phyloP scores from a whole-genome alignment of 305 asterid species.

The Fraxinus sp. region DNA sequence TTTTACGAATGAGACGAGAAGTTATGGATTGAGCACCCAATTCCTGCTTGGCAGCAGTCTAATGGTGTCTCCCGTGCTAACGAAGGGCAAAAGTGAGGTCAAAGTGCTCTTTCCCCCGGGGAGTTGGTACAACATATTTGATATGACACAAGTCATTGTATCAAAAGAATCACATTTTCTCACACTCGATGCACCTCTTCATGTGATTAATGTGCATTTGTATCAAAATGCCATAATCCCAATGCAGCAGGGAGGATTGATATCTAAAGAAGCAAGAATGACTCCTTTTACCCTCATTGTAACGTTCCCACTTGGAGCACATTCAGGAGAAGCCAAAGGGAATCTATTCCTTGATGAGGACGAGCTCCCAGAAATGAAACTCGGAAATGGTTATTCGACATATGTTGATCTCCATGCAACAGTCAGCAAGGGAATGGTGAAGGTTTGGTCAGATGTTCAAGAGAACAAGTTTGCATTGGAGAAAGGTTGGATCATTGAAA shows the following conservation, averaged over 20 bases:
- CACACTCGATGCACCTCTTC: slow-evolving; percentile 4
- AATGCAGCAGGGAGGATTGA: slow-evolving; percentile 7
- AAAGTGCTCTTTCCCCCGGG: not conserved
- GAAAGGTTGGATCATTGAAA: slow-evolving; percentile 39
- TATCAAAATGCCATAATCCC: slow-evolving; percentile 4
- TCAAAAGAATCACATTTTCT: not conserved
- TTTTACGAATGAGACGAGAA: not conserved
- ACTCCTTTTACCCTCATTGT: not conserved
- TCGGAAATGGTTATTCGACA: not conserved
- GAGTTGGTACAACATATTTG: not conserved
- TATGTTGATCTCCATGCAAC: not conserved
- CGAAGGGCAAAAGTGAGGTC: not conserved
- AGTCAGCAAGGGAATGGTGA: slow-evolving; percentile 1
- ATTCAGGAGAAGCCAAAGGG: slow-evolving; percentile 1
- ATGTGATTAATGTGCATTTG: slow-evolving; percentile 4
- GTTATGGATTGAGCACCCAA: slow-evolving; percentile 1
- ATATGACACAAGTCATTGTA: not conserved
- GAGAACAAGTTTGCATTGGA: not conserved
- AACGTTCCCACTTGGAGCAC: not conserved
- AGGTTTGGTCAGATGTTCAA: slow-evolving; percentile 5
- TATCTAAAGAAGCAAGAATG: slow-evolving; percentile 4
- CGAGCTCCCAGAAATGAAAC: not conserved
- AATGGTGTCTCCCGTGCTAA: not conserved
- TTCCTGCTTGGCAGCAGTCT: not conserved
- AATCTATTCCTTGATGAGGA: not conserved